phyloP scores from a whole-genome alignment of 257 asterid species.

The Gentiana dahurica region DNA sequence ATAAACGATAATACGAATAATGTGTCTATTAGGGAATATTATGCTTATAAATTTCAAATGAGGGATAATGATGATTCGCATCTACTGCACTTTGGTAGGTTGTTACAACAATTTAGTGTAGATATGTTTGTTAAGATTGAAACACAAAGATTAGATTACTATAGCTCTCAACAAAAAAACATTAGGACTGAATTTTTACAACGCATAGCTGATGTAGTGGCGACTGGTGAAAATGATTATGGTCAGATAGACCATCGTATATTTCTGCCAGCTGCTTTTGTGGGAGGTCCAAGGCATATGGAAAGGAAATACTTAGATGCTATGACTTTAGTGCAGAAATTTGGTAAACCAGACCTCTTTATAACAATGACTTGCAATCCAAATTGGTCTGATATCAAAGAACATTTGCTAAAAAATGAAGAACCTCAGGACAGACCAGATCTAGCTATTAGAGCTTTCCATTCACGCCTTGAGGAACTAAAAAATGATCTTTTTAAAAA shows the following conservation, averaged over 20 bases:
- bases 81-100: neutral
- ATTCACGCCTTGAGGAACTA: neutral
- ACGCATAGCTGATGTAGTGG: neutral
- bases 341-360: neutral
- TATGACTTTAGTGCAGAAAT: neutral
- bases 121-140: neutral
- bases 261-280: too few relatives aligned
- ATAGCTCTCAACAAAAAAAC: neutral
- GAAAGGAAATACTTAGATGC: too few relatives aligned
- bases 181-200: neutral
- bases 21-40: neutral
- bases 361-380: neutral
- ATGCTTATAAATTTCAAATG: neutral
- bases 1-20: too few relatives aligned
- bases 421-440: neutral
- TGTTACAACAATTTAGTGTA: neutral
- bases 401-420: neutral
- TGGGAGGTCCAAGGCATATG: neutral
- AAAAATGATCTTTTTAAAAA: neutral
- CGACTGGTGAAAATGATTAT: neutral
- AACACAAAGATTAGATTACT: neutral
- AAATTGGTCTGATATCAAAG: constrained; percentile 1
- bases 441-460: neutral
- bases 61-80: neutral
- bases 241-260: neutral